A percentile compares a stretch with the other conserved stretches of the same genome.
phyloP scores from a whole-genome alignment of 2,329 filamentous ascomycete genomes.

The Fusarium gaditjirri region DNA sequence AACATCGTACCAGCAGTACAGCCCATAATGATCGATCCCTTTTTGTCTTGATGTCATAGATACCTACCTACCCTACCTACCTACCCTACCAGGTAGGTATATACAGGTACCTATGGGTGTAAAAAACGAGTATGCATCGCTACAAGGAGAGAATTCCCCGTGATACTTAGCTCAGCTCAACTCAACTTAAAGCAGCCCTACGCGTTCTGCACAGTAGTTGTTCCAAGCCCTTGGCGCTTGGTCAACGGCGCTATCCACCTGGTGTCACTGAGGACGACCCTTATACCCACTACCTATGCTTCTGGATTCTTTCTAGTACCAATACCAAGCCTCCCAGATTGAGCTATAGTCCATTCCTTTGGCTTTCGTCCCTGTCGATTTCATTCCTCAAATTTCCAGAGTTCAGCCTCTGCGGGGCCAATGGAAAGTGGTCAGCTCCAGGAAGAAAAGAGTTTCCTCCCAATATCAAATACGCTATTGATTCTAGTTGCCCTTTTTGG shows the following conservation, averaged over 20 bases:
- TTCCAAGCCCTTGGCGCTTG: constrained; percentile 21
- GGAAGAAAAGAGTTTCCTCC: background rate
- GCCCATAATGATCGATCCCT: background rate
- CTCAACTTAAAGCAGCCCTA: constrained; percentile 11
- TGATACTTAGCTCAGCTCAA: background rate
- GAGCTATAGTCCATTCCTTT: constrained; percentile 16
- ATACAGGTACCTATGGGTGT: background rate
- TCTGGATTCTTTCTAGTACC: constrained; percentile 32
- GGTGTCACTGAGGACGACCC: constrained; percentile 19
- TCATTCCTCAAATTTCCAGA: constrained; percentile 20
- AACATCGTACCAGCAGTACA: constrained; percentile 1
- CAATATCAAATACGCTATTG: background rate
- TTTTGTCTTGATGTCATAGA: background rate
- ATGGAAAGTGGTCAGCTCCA: background rate
- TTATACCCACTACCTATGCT: constrained; percentile 19
- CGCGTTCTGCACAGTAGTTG: background rate
- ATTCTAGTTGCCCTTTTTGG: background rate
- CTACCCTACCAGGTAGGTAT: no score
- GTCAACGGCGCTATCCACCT: constrained; percentile 26
- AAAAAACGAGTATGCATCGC: background rate
- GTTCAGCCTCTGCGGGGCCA: constrained; percentile 1
- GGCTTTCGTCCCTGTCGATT: constrained; percentile 27
- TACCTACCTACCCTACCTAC: no score
- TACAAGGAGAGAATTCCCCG: background rate
- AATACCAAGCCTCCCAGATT: constrained; percentile 16